Conservation (phyloP, 2,329 filamentous ascomycete species). For the Samsoniella hepiali region DNA sequence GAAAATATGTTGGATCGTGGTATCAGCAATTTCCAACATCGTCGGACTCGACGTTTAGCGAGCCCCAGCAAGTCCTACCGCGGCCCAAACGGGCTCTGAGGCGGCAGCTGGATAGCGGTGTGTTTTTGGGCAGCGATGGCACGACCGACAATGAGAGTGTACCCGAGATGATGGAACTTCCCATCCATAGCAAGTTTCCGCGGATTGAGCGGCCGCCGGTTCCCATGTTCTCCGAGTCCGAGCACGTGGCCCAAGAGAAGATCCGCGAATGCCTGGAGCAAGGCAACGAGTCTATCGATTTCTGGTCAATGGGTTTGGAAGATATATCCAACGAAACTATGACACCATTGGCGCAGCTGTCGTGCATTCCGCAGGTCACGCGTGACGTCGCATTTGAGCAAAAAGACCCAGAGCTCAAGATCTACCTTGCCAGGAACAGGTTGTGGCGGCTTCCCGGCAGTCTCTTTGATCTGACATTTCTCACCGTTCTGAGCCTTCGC, state of each 20-base stretch:
- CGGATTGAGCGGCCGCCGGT: constrained; percentile 34
- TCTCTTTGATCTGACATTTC: constrained; percentile 58
- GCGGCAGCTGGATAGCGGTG: constrained; percentile 64
- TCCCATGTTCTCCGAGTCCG: constrained; percentile 36
- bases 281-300: constrained; percentile 57
- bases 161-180: constrained; percentile 32
- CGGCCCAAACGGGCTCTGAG: constrained; percentile 51
- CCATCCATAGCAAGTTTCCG: constrained; percentile 36
- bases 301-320: constrained; percentile 55
- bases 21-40: constrained; percentile 57
- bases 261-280: constrained; percentile 55
- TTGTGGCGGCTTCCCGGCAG: constrained; percentile 55
- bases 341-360: constrained; percentile 52
- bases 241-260: constrained; percentile 43
- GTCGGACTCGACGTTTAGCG: constrained; percentile 46
- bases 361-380: constrained; percentile 51
- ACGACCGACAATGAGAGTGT: constrained; percentile 42
- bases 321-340: constrained; percentile 56
- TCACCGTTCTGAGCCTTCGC: constrained; percentile 64
- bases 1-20: constrained; percentile 66
- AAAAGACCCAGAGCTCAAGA: constrained; percentile 55
- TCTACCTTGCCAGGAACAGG: constrained; percentile 60
- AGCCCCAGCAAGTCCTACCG: constrained; percentile 30
- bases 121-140: constrained; percentile 64
- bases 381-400: constrained; percentile 58